Base-by-base conservation (phyloP, 2,329 filamentous ascomycete species). In the Penicillium vulpinum region DNA sequence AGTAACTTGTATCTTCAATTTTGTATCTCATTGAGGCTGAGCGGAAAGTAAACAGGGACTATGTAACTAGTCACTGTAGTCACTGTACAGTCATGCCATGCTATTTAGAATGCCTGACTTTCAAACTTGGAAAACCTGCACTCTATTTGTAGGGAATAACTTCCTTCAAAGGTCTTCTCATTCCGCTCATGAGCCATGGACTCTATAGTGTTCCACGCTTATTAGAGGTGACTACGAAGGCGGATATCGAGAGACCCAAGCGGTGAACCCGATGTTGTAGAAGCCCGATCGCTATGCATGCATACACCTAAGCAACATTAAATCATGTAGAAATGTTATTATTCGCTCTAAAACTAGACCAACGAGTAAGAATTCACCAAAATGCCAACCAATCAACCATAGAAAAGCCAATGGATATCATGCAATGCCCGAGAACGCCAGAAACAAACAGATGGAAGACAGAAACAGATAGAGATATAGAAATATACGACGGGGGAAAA, bases 401-500 rank as follows among this genome's bases (percentile, higher is more conserved):
- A 59, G 59, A 54, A 53, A 65, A 63, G 56, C 57, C 57, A 64
- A 62, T 67, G 64, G 66, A 69, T 66, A 66, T 65, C 63, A 65
- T 61, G 57, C 62, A 63, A 62, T 66, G 59, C 62, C 56, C 47
- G 3, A 59, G 22, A 63, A 63, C 62, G 54, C 61, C 63, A 55
- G 21, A 59, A 48, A 40, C 5, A 54, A 41, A 59, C 31, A 51
- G 22, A 31, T 4, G 48, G 11, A 38, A 53, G 1, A 29, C 46
- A 21, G 10, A 28, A 45, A 18, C n/a, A 26, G 22, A 36, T 11
- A n/a, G n/a, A 36, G n/a, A 26, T 1, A 56, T 22, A 51, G 13
- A 47, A 33, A 38, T 6, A 33, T n/a, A 44, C 48, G 16, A 47
- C 18, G 40, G 26, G 40, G 3, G 51, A 51, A 38, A 26, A 7